These are phyloP conservation scores for Linum usitatissimum DNA, from an alignment of 345 rosid species.

Conservation along the genomic window DNA sequence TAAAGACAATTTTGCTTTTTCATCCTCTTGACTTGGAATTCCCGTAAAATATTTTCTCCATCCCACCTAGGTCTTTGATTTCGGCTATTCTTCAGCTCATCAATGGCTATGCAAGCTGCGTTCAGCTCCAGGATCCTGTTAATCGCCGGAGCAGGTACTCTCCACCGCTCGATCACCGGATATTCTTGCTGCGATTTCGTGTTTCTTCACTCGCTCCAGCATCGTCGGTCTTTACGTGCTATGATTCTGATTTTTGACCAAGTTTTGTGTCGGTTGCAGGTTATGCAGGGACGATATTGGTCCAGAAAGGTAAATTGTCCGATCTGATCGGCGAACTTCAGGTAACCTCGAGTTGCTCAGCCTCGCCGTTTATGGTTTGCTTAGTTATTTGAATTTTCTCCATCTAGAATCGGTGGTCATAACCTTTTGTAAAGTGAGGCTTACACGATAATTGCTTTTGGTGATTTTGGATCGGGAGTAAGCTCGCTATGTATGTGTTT, in stretches of 20 bases:
- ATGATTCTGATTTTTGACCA: constrained; percentile 1
- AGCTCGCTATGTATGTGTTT: background rate
- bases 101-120: constrained; percentile 80
- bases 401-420: background rate
- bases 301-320: constrained; percentile 75
- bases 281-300: constrained; percentile 61
- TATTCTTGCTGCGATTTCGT: background rate
- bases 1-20: no score
- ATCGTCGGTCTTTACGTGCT: background rate
- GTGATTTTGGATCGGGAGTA: background rate
- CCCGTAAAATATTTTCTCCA: background rate
- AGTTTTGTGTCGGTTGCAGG: constrained; percentile 24
- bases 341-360: constrained; percentile 23
- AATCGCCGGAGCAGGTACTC: constrained; percentile 75
- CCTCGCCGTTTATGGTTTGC: background rate
- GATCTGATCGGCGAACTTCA: constrained; percentile 67
- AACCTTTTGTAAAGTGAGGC: no score
- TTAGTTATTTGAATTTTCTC: background rate
- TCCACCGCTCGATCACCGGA: background rate
- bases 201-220: background rate
- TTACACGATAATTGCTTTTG: background rate
- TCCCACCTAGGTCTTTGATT: background rate
- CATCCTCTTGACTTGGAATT: background rate
- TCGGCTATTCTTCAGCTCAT: background rate
- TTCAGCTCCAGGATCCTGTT: constrained; percentile 59